These are phyloP conservation scores for Magnaporthales sp. DNA, from an alignment of 2,329 filamentous ascomycete species.

Conservation along the genomic window DNA sequence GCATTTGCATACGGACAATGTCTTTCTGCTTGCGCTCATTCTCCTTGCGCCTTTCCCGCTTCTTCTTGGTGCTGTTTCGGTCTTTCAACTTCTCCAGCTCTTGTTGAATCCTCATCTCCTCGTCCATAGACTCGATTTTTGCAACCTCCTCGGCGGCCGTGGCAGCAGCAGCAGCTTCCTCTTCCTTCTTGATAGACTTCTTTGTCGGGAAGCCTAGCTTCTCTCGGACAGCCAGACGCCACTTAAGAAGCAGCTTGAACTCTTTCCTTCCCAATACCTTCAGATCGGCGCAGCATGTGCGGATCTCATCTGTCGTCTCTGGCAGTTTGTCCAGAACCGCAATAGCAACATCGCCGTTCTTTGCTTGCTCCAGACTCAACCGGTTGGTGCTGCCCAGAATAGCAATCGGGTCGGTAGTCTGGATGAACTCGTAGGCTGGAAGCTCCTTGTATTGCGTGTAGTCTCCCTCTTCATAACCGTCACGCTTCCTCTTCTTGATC, in stretches of 20 bases:
- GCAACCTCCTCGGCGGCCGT: slow-evolving; percentile 61
- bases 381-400: slow-evolving; percentile 82
- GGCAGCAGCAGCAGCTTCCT: slow-evolving; percentile 18
- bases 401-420: slow-evolving; percentile 85
- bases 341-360: slow-evolving; percentile 75
- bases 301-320: slow-evolving; percentile 78
- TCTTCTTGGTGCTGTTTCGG: slow-evolving; percentile 65
- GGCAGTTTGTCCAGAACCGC: slow-evolving; percentile 78
- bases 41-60: slow-evolving; percentile 74
- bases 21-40: slow-evolving; percentile 95
- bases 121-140: slow-evolving; percentile 83
- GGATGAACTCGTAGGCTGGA: slow-evolving; percentile 84
- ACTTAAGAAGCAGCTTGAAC: slow-evolving; percentile 81
- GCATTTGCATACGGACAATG: slow-evolving; percentile 90
- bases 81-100: slow-evolving; percentile 79
- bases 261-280: slow-evolving; percentile 90
- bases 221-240: slow-evolving; percentile 82
- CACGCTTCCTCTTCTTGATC: slow-evolving; percentile 92
- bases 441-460: slow-evolving; percentile 88
- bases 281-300: slow-evolving; percentile 69
- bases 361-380: slow-evolving; percentile 72
- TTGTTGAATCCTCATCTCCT: slow-evolving; percentile 83
- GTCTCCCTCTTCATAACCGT: slow-evolving; percentile 95
- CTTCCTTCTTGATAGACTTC: slow-evolving; percentile 44
- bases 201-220: slow-evolving; percentile 82